Base-by-base conservation (phyloP, 768 basidiomycete genomes). In the Calvatia gigantea region DNA sequence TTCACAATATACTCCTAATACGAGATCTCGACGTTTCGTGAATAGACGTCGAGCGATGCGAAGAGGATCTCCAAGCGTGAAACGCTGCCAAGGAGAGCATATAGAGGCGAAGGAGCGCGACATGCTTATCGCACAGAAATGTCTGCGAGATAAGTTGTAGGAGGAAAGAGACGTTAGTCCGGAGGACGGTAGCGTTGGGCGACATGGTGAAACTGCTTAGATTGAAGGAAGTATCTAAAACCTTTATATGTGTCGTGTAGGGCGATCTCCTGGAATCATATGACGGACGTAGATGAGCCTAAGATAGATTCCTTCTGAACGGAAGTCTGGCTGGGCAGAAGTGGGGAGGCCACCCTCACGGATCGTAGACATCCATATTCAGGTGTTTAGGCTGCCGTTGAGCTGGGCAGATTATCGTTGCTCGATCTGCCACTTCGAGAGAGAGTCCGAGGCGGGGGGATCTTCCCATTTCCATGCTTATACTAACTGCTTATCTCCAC, bases 81-180 rank as follows among this genome's bases (percentile, higher is more conserved):
- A 63, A 48, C 33, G 60, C 50, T 14, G 58, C 58, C 38, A 64
- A 39, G 28, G 70, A 29, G 44, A 69, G 62, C 17, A 65, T 59
- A 51, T 58, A 64, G 55, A 70, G 45, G n/a, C 66, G 63, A 12
- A 70, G 64, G 17, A 70, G 62, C 27, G 56, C 61, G 50, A 67
- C 33, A 42, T 61, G 62, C 45, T 63, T 65, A 17, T 65, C 62
- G 57, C 66, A 70, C 37, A 61, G 56, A 45, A 69, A 60, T 17
- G 70, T 70, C 43, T 65, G 66, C 28, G 65, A 28, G 48, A 69
- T 51, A 51, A 70, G 61, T 4, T 65, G 69, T 39, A 63, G 44
- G n/a, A 67, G 28, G 25, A 64, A 51, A 25, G 45, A 45, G 35
- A 51, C 29, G 32, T 32, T 46, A 25, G 31, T 53, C 52, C 48